A percentile compares a stretch with the other conserved stretches of the same genome.
Conservation (phyloP, 2,329 filamentous ascomycete genomes). For the Aspergillus fijiensis region DNA sequence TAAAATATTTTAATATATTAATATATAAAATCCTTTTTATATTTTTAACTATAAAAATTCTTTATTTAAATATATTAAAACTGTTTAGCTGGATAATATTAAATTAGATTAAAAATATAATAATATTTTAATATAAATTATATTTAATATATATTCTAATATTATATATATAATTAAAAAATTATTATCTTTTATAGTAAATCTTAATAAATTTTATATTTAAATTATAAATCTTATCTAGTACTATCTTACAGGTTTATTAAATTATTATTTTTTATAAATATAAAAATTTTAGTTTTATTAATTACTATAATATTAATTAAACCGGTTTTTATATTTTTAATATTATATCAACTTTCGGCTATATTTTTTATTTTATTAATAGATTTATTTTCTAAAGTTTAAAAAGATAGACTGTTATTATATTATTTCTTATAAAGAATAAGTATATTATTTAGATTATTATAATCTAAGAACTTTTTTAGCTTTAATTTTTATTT, state of each 20-base stretch:
- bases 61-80: no score
- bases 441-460: background rate
- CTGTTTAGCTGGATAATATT: no score
- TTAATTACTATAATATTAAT: background rate
- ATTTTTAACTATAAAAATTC: no score
- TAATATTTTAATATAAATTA: no score
- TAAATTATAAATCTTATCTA: background rate
- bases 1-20: no score
- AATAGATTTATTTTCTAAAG: background rate
- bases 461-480: background rate
- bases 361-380: background rate
- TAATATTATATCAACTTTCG: background rate
- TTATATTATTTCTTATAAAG: background rate
- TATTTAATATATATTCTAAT: no score
- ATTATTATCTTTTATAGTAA: no score
- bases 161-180: no score
- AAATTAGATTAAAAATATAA: no score
- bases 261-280: background rate
- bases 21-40: no score
- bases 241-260: background rate
- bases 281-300: background rate
- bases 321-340: background rate
- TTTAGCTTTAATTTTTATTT: background rate
- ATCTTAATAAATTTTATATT: no score
- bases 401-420: background rate